These are phyloP conservation scores for Wickerhamomyces canadensis DNA, from an alignment of 805 yeast genomes.

Conservation along the genomic window DNA sequence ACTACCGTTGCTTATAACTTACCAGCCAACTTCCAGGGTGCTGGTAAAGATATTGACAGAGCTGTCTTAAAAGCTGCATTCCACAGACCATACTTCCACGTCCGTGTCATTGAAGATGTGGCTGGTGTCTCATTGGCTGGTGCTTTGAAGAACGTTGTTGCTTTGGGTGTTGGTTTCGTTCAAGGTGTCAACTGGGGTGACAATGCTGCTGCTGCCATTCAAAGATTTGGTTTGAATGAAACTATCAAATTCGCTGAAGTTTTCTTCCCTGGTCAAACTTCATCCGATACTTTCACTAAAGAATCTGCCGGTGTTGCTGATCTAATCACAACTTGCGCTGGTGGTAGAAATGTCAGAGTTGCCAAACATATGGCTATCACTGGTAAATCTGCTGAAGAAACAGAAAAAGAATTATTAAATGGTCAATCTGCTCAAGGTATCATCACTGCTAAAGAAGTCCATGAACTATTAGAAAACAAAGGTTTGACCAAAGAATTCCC, in stretches of 20 bases:
- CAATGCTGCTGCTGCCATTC: slow-evolving; percentile 95
- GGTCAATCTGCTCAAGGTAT: slow-evolving; percentile 98
- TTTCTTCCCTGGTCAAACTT: slow-evolving; percentile 55
- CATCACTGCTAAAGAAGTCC: slow-evolving; percentile 85
- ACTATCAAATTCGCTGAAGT: slow-evolving; percentile 78
- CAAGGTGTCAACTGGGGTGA: slow-evolving; percentile 99
- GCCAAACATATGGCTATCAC: slow-evolving; percentile 81
- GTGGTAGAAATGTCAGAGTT: slow-evolving; percentile 94
- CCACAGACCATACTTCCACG: slow-evolving; percentile 99
- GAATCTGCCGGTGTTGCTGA: slow-evolving; percentile 99
- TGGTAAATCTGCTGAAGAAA: slow-evolving; percentile 69
- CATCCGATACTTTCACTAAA: slow-evolving; percentile 70
- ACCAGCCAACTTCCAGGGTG: slow-evolving; percentile 54
- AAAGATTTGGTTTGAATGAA: slow-evolving; percentile 92
- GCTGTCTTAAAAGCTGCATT: slow-evolving; percentile 70
- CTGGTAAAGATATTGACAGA: slow-evolving; percentile 53
- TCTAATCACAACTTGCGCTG: slow-evolving; percentile 93
- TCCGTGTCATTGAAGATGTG: slow-evolving; percentile 83
- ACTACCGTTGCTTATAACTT: slow-evolving; percentile 89
- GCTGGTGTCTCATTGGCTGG: slow-evolving; percentile 97
- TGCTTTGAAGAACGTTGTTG: slow-evolving; percentile 94
- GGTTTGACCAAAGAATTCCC: slow-evolving; percentile 61
- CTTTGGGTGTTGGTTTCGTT: slow-evolving; percentile 94
- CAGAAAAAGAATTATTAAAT: slow-evolving; percentile 81
- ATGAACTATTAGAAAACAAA: slow-evolving; percentile 43